Evolutionary conservation across 225 moss, liverwort and hornwort genomes (phyloP), one percentile per base, ranked within the genome.

Genomic region (Lunularia cruciata): DNA sequence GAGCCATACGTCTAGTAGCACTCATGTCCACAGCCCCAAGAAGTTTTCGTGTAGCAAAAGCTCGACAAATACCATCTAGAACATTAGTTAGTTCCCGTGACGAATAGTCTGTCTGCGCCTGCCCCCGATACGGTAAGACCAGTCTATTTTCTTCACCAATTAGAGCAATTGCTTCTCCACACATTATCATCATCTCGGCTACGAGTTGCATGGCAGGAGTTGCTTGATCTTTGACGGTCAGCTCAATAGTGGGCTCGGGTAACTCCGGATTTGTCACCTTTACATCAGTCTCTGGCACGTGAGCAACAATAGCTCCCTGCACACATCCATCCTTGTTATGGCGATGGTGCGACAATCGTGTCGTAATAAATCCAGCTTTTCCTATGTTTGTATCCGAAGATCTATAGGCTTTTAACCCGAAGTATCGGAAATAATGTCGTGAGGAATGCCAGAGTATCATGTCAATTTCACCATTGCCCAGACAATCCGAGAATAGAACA

Each of bases 141-240:
- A 98, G 77, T n/a, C 79, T 78, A 20, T 85, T 83, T 31, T 82
- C 75, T 75, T 89, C 85, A 60, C 98, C 98, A 78, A 93, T 83
- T 32, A 82, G 70, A 61, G 98, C 83, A 57, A 93, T 57, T 37
- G 85, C 90, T 73, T 98, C 98, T 43, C 98, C 98, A 73, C 98
- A 93, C 48, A 91, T 78, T 68, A 98, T 93, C 98, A 98, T 98
- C 93, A 98, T 89, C 77, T 98, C 93, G 6, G 91, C 73, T 51
- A 98, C 98, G 38, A 98, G 83, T 71, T 81, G 88, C 48, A 83
- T 84, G 46, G 98, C 83, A 40, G 83, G 91, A 35, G 77, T 71
- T 58, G 84, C 79, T 72, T 88, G 90, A 81, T 98, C 86, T 69
- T 70, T 72, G 68, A 93, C 85, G 20, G 83, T 80, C 23, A 98